Evolutionary conservation across 2,329 filamentous ascomycete species (phyloP).

Genomic region (Pseudogymnoascus sp.): DNA sequence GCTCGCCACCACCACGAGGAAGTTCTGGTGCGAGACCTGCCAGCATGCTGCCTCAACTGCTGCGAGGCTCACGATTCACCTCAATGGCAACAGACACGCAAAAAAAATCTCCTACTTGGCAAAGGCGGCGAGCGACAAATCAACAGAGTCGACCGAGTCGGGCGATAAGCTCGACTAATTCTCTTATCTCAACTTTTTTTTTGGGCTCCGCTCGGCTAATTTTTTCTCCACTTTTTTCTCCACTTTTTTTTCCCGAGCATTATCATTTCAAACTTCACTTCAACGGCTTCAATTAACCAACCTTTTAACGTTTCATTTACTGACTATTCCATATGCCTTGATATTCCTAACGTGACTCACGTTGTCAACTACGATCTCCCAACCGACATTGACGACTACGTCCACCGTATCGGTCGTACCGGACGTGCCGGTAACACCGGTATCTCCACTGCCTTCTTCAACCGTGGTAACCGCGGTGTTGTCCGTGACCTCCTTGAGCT

Average conservation of each 20-base stretch:
- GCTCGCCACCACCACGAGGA: no score
- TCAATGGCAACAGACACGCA: no score
- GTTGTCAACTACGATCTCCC: slow-evolving; percentile 99
- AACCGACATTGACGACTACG: slow-evolving; percentile 97
- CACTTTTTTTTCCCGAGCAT: neutral
- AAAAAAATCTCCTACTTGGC: no score
- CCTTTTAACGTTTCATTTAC: no score
- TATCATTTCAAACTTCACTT: slow-evolving; percentile 8
- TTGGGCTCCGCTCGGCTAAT: neutral
- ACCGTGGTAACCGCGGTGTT: slow-evolving; percentile 96
- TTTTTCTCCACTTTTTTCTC: neutral
- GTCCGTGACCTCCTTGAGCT: slow-evolving; percentile 96
- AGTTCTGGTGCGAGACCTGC: no score
- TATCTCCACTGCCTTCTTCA: slow-evolving; percentile 98
- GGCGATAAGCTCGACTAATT: no score
- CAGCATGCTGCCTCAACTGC: no score
- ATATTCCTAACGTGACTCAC: slow-evolving; percentile 94
- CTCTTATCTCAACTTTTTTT: no score
- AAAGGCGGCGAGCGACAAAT: no score
- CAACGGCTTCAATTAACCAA: neutral
- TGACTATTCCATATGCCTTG: slow-evolving; percentile 28
- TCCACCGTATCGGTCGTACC: slow-evolving; percentile 98
- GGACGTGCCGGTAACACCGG: slow-evolving; percentile 98
- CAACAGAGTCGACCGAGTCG: no score
- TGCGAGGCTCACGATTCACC: no score